Evolutionary conservation across 805 yeast genomes (phyloP).

Genomic region (Starmerella roubikii): DNA sequence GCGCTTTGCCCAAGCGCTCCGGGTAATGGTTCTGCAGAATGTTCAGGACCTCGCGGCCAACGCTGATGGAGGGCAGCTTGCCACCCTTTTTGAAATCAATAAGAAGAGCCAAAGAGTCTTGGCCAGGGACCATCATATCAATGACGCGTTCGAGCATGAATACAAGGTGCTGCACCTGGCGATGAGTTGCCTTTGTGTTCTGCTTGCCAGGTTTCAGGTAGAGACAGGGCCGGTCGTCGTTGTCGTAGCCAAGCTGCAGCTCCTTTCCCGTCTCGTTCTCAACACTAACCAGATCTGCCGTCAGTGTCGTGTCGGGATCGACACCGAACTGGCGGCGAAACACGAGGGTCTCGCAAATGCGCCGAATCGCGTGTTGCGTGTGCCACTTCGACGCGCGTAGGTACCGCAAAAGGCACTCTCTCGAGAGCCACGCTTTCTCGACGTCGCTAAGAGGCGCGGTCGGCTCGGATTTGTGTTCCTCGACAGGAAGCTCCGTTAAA

Average conservation of each 20-base stretch:
- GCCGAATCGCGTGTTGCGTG: constrained; percentile 49
- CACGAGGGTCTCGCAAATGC: constrained; percentile 63
- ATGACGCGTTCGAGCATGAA: constrained; percentile 85
- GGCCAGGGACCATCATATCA: constrained; percentile 92
- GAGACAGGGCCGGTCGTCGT: constrained; percentile 79
- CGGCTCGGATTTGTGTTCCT: constrained; percentile 30
- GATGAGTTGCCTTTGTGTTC: constrained; percentile 75
- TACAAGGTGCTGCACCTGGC: constrained; percentile 94
- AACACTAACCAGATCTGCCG: constrained; percentile 28
- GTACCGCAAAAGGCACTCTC: constrained; percentile 82
- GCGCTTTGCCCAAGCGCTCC: constrained; percentile 86
- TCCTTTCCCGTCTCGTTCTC: constrained; percentile 91
- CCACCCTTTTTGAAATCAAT: constrained; percentile 79
- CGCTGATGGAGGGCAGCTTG: constrained; percentile 76
- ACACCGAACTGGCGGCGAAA: constrained; percentile 95
- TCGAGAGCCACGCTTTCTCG: constrained; percentile 86
- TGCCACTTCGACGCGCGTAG: constrained; percentile 91
- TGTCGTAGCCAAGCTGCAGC: constrained; percentile 80
- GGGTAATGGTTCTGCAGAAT: constrained; percentile 96
- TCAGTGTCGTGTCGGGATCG: constrained; percentile 24
- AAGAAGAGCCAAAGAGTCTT: constrained; percentile 78
- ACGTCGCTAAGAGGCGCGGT: constrained; percentile 32
- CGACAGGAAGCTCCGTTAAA: constrained; percentile 31
- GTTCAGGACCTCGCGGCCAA: constrained; percentile 82
- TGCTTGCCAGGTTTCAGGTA: constrained; percentile 91